Percentiles rank a stretch among this genome's conserved stretches.
Conservation (phyloP, 2,329 filamentous ascomycete genomes). For the Phyllosticta paracitricarpa region DNA sequence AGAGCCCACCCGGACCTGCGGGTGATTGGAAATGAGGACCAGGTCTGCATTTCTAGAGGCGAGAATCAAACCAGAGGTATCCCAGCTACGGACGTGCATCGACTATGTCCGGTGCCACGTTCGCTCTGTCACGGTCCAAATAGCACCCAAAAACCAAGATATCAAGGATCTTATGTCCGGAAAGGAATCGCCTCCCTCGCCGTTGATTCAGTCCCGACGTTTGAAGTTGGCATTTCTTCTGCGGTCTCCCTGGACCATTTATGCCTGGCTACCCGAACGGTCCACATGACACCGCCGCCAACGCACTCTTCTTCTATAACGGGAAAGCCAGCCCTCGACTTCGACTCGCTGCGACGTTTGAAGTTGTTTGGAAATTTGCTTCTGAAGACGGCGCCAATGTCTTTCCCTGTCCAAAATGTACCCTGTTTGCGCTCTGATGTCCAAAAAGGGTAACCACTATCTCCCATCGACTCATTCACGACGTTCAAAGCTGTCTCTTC, state of each 20-base stretch:
- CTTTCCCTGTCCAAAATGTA: background rate
- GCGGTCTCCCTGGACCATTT: background rate
- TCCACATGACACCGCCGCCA: background rate
- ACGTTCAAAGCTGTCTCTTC: background rate
- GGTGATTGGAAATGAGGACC: background rate
- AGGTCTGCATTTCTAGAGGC: background rate
- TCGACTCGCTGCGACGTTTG: constrained; percentile 2
- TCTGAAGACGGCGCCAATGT: background rate
- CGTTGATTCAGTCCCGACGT: background rate
- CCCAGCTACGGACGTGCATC: background rate
- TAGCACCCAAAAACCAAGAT: background rate
- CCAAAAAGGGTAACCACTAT: background rate
- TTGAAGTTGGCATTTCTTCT: background rate
- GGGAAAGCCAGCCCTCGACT: background rate
- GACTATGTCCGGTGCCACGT: background rate
- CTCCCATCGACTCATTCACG: background rate
- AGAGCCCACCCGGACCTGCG: background rate
- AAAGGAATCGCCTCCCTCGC: background rate
- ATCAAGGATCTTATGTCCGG: background rate
- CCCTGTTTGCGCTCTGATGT: background rate
- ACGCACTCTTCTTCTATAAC: background rate
- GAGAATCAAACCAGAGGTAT: background rate
- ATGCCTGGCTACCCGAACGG: background rate
- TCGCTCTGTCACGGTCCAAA: background rate
- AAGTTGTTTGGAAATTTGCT: background rate